Percentiles rank a stretch among this genome's conserved stretches.
Conservation (phyloP, 306 rosid genomes). For the Rosa multiflora region DNA sequence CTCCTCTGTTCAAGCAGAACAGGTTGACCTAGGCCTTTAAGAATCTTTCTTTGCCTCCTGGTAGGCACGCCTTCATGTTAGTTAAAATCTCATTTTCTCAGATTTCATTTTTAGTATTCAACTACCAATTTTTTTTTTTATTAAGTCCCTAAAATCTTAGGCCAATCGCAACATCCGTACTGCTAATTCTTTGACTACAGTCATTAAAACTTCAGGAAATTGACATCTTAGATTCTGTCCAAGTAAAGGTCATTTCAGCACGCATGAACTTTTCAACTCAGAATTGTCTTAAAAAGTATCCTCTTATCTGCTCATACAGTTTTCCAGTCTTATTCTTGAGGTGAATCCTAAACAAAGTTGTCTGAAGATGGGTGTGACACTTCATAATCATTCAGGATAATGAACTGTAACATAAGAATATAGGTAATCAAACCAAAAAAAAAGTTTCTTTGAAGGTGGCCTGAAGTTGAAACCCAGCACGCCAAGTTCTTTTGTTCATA, state of each 20-base stretch:
- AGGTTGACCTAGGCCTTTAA: neutral
- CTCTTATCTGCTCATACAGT: neutral
- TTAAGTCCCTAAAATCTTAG: neutral
- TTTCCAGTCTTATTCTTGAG: neutral
- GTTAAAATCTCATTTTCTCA: neutral
- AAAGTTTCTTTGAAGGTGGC: neutral
- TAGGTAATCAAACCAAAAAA: neutral
- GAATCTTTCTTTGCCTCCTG: neutral
- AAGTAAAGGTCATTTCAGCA: neutral
- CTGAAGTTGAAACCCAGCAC: neutral
- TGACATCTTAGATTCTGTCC: neutral
- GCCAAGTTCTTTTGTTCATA: neutral
- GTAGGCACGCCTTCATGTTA: neutral
- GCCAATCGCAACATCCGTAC: neutral
- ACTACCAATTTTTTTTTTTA: neutral
- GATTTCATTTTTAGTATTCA: neutral
- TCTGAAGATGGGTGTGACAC: neutral
- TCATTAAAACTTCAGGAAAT: neutral
- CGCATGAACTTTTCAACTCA: neutral
- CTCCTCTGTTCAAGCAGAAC: neutral
- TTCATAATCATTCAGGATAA: neutral
- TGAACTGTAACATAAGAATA: neutral
- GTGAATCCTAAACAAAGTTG: neutral
- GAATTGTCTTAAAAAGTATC: neutral
- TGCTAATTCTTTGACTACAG: neutral